phyloP scores from a whole-genome alignment of 768 basidiomycete species.

The Panaeolus papilionaceus region DNA sequence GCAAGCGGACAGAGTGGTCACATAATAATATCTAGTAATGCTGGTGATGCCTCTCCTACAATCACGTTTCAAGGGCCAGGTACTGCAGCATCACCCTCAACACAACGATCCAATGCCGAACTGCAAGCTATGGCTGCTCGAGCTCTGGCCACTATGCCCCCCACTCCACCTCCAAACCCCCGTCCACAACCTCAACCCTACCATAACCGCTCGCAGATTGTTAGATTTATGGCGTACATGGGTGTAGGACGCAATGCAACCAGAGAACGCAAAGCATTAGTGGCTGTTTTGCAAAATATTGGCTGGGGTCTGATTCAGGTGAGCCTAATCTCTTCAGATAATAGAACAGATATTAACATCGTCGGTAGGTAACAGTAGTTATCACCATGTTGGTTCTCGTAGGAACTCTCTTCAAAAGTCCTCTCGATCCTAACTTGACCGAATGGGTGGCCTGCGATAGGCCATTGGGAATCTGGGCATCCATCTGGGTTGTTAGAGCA shows the following conservation, averaged over 20 bases:
- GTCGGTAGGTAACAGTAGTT: slow-evolving; percentile 54
- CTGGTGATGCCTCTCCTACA: background rate
- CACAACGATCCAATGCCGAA: background rate
- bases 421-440: slow-evolving; percentile 40
- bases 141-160: background rate
- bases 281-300: slow-evolving; percentile 58
- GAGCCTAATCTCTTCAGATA: slow-evolving; percentile 20
- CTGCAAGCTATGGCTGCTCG: background rate
- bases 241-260: slow-evolving; percentile 62
- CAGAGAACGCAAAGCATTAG: slow-evolving; percentile 55
- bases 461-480: slow-evolving; percentile 72
- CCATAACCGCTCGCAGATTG: slow-evolving; percentile 30
- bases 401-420: slow-evolving; percentile 51
- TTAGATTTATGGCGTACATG: slow-evolving; percentile 44
- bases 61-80: background rate
- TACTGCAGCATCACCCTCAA: background rate
- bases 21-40: background rate
- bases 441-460: slow-evolving; percentile 71
- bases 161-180: slow-evolving; percentile 11
- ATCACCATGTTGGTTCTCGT: slow-evolving; percentile 56
- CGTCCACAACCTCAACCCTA: slow-evolving; percentile 29
- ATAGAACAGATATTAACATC: background rate
- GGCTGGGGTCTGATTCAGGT: slow-evolving; percentile 60
- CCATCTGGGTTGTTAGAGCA: slow-evolving; percentile 65
- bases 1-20: background rate